Conservation (phyloP, 768 basidiomycete species). For the Suillus cothurnatus region DNA sequence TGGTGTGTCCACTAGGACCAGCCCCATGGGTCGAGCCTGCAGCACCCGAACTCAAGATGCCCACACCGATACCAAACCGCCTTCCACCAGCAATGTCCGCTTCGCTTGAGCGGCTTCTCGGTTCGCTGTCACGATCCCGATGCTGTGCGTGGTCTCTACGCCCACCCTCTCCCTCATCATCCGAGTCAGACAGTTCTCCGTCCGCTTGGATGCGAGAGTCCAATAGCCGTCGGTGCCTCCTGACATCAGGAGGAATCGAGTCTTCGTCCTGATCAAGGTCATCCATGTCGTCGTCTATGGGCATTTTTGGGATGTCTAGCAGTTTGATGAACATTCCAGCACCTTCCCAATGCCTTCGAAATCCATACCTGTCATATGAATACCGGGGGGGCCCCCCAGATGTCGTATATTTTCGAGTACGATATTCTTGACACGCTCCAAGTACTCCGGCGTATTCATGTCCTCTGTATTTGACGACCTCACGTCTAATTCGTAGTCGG, state of each 20-base stretch:
- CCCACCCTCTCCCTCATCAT: slow-evolving; percentile 94
- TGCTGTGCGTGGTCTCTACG: slow-evolving; percentile 69
- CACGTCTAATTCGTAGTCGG: slow-evolving; percentile 95
- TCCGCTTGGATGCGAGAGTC: slow-evolving; percentile 84
- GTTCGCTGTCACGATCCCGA: slow-evolving; percentile 50
- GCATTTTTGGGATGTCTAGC: slow-evolving; percentile 79
- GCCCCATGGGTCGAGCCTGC: slow-evolving; percentile 64
- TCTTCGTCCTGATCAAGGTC: slow-evolving; percentile 85
- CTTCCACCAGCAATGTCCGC: slow-evolving; percentile 45
- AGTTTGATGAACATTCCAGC: neutral
- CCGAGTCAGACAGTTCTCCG: slow-evolving; percentile 93
- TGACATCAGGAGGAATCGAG: slow-evolving; percentile 71
- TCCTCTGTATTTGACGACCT: slow-evolving; percentile 95
- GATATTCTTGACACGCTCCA: slow-evolving; percentile 90
- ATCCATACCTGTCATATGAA: slow-evolving; percentile 81
- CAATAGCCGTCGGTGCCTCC: slow-evolving; percentile 74
- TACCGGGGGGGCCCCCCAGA: slow-evolving; percentile 85
- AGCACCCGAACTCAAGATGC: slow-evolving; percentile 67
- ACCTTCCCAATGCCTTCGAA: neutral
- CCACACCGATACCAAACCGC: slow-evolving; percentile 68
- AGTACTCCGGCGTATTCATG: slow-evolving; percentile 88
- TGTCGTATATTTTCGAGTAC: slow-evolving; percentile 90
- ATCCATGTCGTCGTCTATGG: slow-evolving; percentile 84
- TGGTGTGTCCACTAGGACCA: slow-evolving; percentile 72
- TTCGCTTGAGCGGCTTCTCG: slow-evolving; percentile 43